phyloP scores from a whole-genome alignment of 208 protist species.

The Acanthamoeba culbertsoni region DNA sequence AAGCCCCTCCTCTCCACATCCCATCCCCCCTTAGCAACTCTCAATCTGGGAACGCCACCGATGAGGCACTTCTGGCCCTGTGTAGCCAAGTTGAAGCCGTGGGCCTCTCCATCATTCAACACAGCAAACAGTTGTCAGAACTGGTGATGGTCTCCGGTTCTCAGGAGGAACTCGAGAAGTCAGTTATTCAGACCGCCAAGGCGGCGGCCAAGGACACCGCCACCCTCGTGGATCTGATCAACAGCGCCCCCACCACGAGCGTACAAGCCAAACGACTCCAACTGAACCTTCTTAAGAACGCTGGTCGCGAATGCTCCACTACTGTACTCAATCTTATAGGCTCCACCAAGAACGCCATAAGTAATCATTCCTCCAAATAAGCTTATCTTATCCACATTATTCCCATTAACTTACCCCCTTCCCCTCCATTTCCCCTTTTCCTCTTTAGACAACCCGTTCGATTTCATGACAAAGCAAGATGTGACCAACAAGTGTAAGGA shows the following conservation, averaged over 20 bases:
- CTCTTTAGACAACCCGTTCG: constrained; percentile 45
- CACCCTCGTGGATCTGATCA: constrained; percentile 52
- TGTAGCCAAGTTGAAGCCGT: neutral
- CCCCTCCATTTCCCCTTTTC: neutral
- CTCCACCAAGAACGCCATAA: constrained; percentile 62
- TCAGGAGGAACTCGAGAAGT: constrained; percentile 59
- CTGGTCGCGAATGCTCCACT: constrained; percentile 32
- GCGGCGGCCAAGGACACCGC: constrained; percentile 51
- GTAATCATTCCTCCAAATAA: too few relatives aligned
- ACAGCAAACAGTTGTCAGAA: neutral
- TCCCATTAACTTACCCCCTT: neutral
- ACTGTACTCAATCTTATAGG: constrained; percentile 45
- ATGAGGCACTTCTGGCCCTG: neutral
- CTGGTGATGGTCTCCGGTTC: neutral
- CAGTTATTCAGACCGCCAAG: constrained; percentile 40
- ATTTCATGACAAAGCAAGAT: constrained; percentile 64
- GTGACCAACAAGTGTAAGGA: constrained; percentile 62
- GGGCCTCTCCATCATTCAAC: neutral
- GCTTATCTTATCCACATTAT: too few relatives aligned
- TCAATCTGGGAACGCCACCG: neutral
- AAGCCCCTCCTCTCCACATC: neutral
- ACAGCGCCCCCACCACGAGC: constrained; percentile 2
- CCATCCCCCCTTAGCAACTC: neutral
- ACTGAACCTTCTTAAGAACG: constrained; percentile 51
- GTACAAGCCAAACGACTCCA: constrained; percentile 42